Conservation (phyloP, 2,329 filamentous ascomycete genomes). For the Colletotrichum sojae region DNA sequence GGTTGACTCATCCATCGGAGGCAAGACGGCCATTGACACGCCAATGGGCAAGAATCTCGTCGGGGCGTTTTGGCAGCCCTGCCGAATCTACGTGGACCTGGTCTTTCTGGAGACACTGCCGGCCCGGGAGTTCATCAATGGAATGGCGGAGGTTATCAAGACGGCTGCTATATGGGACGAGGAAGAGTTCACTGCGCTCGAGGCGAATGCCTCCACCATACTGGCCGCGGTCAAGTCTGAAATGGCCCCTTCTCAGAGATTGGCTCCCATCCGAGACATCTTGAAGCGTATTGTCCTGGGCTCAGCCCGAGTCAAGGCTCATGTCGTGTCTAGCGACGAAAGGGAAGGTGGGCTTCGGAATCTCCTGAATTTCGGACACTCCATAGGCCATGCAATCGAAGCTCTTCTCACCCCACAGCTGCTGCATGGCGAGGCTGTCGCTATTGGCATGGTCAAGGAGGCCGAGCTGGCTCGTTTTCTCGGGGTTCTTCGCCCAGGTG, state of each 20-base stretch:
- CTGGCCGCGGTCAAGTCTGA: constrained; percentile 77
- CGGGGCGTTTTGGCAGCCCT: constrained; percentile 96
- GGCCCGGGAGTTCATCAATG: constrained; percentile 94
- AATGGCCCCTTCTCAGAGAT: constrained; percentile 61
- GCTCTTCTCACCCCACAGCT: constrained; percentile 96
- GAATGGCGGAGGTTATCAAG: constrained; percentile 98
- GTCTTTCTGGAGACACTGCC: constrained; percentile 92
- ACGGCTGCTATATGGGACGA: constrained; percentile 98
- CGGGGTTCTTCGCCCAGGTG: constrained; percentile 86
- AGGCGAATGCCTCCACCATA: constrained; percentile 84
- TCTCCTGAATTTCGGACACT: constrained; percentile 96
- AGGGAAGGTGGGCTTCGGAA: constrained; percentile 94
- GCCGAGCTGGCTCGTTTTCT: constrained; percentile 93
- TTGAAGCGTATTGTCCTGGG: constrained; percentile 87
- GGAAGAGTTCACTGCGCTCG: constrained; percentile 85
- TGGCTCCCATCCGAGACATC: constrained; percentile 78
- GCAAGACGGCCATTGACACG: constrained; percentile 98
- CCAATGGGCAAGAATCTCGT: constrained; percentile 96
- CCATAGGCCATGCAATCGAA: constrained; percentile 96
- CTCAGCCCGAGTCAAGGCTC: constrained; percentile 93
- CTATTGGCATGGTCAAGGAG: constrained; percentile 98
- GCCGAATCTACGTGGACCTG: constrained; percentile 94
- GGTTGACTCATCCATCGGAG: constrained; percentile 98
- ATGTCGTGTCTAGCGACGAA: constrained; percentile 95
- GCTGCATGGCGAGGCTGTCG: constrained; percentile 94